A percentile compares a stretch with the other conserved stretches of the same genome.
Conservation (phyloP, 2,329 filamentous ascomycete genomes). For the Colletotrichum lentis region DNA sequence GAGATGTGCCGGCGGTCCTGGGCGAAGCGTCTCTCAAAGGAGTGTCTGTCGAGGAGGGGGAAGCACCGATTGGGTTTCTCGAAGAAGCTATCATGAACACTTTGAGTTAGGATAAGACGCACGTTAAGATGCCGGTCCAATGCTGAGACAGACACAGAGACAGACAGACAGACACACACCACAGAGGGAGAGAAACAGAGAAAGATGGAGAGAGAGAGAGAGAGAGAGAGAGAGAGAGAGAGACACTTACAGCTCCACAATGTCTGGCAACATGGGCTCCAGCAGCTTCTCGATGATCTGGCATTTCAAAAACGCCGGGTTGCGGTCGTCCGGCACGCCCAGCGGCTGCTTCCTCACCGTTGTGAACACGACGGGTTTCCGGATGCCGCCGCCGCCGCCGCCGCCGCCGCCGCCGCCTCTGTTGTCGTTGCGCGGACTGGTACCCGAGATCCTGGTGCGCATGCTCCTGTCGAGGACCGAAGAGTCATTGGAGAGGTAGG, state of each 20-base stretch:
- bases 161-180: neutral
- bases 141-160: too few species aligned
- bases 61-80: constrained; percentile 66
- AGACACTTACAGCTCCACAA: constrained; percentile 56
- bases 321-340: constrained; percentile 50
- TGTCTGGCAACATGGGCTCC: constrained; percentile 60
- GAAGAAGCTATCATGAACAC: constrained; percentile 55
- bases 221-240: too few species aligned
- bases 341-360: constrained; percentile 57
- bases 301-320: constrained; percentile 56
- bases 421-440: constrained; percentile 19
- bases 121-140: too few species aligned
- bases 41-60: constrained; percentile 65
- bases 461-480: constrained; percentile 22
- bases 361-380: constrained; percentile 55
- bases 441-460: constrained; percentile 26
- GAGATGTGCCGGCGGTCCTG: constrained; percentile 59
- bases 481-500: constrained; percentile 42
- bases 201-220: too few species aligned
- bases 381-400: constrained; percentile 24
- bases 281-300: constrained; percentile 67
- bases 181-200: too few species aligned
- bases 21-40: constrained; percentile 59
- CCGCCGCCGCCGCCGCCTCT: constrained; percentile 19
- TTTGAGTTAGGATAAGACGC: too few species aligned